These are phyloP conservation scores for Aspergillus niger DNA, from an alignment of 2,329 filamentous ascomycete species.

Conservation along the genomic window DNA sequence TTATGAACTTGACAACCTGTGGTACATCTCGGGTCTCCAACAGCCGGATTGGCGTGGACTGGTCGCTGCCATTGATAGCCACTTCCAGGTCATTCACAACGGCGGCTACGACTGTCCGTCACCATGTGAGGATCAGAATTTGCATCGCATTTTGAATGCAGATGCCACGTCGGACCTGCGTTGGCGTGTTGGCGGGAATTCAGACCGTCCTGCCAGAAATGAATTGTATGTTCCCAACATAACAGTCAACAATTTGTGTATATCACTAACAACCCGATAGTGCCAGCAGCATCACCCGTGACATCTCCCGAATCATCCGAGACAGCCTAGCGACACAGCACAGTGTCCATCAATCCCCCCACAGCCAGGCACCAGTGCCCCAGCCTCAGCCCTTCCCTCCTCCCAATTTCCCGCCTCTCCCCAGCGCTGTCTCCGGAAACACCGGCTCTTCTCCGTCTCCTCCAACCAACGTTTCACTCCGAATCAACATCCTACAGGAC, in stretches of 20 bases:
- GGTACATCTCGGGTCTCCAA: constrained; percentile 44
- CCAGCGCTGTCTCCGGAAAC: constrained; percentile 10
- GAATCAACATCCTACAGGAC: constrained; percentile 40
- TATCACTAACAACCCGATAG: constrained; percentile 25
- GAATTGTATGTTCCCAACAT: constrained; percentile 41
- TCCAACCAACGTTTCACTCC: constrained; percentile 34
- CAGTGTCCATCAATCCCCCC: constrained; percentile 13
- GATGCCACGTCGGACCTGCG: constrained; percentile 32
- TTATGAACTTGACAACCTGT: constrained; percentile 45
- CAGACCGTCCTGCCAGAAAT: constrained; percentile 34
- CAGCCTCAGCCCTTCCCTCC: constrained; percentile 25
- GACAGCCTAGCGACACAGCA: constrained; percentile 35
- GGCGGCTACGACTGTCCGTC: constrained; percentile 36
- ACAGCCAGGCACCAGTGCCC: constrained; percentile 14
- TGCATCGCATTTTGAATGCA: constrained; percentile 41
- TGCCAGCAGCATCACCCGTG: constrained; percentile 45
- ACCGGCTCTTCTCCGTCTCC: constrained; percentile 5
- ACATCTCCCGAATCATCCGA: constrained; percentile 45
- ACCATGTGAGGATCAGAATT: constrained; percentile 37
- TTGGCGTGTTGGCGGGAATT: constrained; percentile 41
- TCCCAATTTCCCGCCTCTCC: constrained; percentile 20
- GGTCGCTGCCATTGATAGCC: constrained; percentile 48
- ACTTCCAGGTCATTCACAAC: constrained; percentile 44
- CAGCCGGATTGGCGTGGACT: constrained; percentile 46
- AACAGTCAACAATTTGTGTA: not conserved